phyloP scores from a whole-genome alignment of 257 asterid genomes.

The Prunella vulgaris region DNA sequence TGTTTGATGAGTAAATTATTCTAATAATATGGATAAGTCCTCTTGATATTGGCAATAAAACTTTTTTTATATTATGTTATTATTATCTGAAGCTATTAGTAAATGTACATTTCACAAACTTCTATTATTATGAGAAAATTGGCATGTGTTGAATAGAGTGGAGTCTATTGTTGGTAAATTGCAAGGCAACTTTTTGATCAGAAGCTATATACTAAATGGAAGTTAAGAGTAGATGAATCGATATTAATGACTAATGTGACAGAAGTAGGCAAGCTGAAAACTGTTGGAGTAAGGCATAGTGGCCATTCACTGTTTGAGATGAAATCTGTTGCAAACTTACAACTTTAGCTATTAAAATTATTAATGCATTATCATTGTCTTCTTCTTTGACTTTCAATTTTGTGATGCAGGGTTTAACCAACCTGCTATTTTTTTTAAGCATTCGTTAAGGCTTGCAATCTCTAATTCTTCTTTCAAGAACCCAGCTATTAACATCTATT shows the following conservation, averaged over 20 bases:
- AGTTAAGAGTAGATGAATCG: neutral
- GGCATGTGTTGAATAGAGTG: neutral
- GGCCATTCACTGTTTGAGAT: neutral
- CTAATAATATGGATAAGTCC: neutral
- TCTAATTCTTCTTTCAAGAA: slow-evolving; percentile 8
- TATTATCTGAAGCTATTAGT: too few relatives aligned
- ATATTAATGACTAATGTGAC: slow-evolving; percentile 2
- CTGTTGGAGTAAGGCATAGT: neutral
- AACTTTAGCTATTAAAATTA: neutral
- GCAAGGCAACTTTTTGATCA: neutral
- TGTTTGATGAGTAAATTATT: neutral
- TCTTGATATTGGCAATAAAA: neutral
- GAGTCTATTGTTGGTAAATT: neutral
- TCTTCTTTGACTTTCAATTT: neutral
- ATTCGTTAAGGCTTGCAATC: neutral
- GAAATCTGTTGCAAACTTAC: neutral
- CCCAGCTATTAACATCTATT: slow-evolving; percentile 6
- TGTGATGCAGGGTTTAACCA: neutral
- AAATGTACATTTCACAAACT: neutral
- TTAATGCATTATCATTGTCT: neutral
- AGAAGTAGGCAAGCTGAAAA: neutral
- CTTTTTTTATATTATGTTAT: too few relatives aligned
- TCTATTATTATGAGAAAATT: neutral
- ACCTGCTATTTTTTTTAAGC: neutral
- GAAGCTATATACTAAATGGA: neutral